Conservation (phyloP, 352 stramenopile genomes). For the Globisporangium uncinulatum region DNA sequence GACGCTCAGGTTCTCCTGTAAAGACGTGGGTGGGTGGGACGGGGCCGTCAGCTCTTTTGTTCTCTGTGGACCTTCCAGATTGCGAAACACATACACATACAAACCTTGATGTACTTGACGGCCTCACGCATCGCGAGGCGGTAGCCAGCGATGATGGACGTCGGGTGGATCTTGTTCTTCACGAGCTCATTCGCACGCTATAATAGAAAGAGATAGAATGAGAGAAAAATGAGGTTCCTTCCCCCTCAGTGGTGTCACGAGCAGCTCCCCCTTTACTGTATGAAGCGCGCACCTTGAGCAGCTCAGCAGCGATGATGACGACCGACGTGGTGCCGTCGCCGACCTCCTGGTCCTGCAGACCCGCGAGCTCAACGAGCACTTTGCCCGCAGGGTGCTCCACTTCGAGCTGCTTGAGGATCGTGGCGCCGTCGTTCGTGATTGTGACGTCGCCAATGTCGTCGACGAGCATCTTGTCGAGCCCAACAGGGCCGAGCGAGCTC, state of each 20-base stretch:
- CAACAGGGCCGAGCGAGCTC: constrained; percentile 96
- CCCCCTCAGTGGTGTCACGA: not conserved
- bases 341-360: constrained; percentile 99
- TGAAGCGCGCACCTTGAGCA: constrained; percentile 76
- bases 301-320: constrained; percentile 98
- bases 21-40: too few species aligned
- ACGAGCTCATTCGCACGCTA: constrained; percentile 96
- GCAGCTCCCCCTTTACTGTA: too few species aligned
- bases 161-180: constrained; percentile 99
- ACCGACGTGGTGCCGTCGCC: constrained; percentile 99
- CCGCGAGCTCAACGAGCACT: constrained; percentile 97
- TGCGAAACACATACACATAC: not conserved
- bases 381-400: constrained; percentile 99
- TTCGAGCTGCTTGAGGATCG: constrained; percentile 98
- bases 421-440: constrained; percentile 99
- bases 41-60: too few species aligned
- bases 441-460: constrained; percentile 98
- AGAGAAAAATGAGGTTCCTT: not conserved
- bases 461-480: constrained; percentile 99
- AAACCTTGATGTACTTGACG: constrained; percentile 97
- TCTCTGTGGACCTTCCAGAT: too few species aligned
- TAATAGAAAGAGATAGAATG: constrained; percentile 3
- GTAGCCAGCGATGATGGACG: constrained; percentile 99
- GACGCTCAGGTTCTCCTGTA: constrained; percentile 92
- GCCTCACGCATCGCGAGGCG: constrained; percentile 97